These are phyloP conservation scores for Neofusicoccum cordaticola DNA, from an alignment of 2,329 filamentous ascomycete genomes.

Conservation along the genomic window DNA sequence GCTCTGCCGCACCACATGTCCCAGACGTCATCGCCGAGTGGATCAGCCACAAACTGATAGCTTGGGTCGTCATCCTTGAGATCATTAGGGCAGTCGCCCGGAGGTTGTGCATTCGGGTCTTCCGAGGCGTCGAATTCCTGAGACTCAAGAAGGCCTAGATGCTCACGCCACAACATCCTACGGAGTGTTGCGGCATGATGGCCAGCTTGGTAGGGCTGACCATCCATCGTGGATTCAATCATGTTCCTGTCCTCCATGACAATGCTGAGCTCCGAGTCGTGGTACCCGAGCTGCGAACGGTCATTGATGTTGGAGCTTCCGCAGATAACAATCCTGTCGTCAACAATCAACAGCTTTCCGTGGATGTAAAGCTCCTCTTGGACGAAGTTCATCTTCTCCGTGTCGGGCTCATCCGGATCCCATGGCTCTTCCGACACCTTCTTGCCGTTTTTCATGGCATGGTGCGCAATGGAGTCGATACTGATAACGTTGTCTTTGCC, in stretches of 20 bases:
- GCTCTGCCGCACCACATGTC: slow-evolving; percentile 68
- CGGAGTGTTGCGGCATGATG: slow-evolving; percentile 78
- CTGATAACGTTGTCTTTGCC: slow-evolving; percentile 43
- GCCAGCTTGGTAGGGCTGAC: slow-evolving; percentile 72
- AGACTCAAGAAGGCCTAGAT: slow-evolving; percentile 75
- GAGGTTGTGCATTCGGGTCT: slow-evolving; percentile 73
- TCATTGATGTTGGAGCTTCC: slow-evolving; percentile 92
- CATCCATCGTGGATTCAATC: slow-evolving; percentile 73
- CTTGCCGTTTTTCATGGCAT: slow-evolving; percentile 72
- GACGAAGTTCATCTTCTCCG: slow-evolving; percentile 83
- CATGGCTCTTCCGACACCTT: slow-evolving; percentile 68
- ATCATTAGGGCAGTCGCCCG: slow-evolving; percentile 66
- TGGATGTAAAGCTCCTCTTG: slow-evolving; percentile 97
- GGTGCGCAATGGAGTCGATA: slow-evolving; percentile 68
- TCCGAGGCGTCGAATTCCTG: slow-evolving; percentile 65
- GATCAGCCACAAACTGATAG: slow-evolving; percentile 60
- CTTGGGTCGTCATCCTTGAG: slow-evolving; percentile 61
- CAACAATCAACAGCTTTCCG: slow-evolving; percentile 83
- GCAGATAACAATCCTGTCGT: slow-evolving; percentile 81
- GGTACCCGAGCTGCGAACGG: slow-evolving; percentile 78
- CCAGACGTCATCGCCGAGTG: slow-evolving; percentile 56
- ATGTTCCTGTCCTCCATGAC: slow-evolving; percentile 80
- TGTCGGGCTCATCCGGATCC: slow-evolving; percentile 67
- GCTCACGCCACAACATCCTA: slow-evolving; percentile 84
- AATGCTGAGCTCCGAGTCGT: slow-evolving; percentile 87